These are phyloP conservation scores for Penicilliopsis zonata DNA, from an alignment of 495 filamentous ascomycete species.

Conservation along the genomic window DNA sequence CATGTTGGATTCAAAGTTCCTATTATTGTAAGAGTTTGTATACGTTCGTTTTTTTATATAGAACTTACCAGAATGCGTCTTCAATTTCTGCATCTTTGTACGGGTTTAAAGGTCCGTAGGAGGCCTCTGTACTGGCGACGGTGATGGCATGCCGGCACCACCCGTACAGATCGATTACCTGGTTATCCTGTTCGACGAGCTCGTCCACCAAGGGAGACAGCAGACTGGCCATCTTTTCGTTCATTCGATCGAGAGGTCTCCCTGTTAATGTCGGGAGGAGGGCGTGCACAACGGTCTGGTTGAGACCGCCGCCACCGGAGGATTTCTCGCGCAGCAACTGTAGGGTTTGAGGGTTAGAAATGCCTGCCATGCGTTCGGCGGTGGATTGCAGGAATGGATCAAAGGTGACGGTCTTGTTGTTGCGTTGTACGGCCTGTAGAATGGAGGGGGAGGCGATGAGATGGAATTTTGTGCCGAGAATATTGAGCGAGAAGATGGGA, in stretches of 20 bases:
- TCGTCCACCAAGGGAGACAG: slow-evolving; percentile 10
- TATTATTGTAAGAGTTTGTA: slow-evolving; percentile 5
- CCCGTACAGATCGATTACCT: slow-evolving; percentile 12
- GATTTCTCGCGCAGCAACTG: slow-evolving; percentile 9
- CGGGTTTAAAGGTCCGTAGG: slow-evolving; percentile 39
- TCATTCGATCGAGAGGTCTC: slow-evolving; percentile 15
- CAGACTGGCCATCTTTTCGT: slow-evolving; percentile 11
- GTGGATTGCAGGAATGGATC: slow-evolving; percentile 16
- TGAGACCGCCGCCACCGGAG: slow-evolving; percentile 11
- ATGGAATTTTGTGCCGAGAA: slow-evolving; percentile 31
- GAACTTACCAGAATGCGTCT: slow-evolving; percentile 33
- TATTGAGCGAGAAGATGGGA: slow-evolving; percentile 31
- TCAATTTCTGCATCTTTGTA: slow-evolving; percentile 23
- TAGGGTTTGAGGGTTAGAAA: slow-evolving; percentile 5
- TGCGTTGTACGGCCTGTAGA: slow-evolving; percentile 29
- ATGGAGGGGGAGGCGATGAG: slow-evolving; percentile 28
- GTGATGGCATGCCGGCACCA: slow-evolving; percentile 36
- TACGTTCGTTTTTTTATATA: not conserved
- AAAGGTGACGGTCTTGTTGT: slow-evolving; percentile 27
- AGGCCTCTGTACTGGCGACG: slow-evolving; percentile 32
- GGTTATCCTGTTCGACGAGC: not conserved
- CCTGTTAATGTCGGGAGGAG: slow-evolving; percentile 17
- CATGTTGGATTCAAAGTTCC: slow-evolving; percentile 32
- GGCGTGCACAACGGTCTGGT: slow-evolving; percentile 6
- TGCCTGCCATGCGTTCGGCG: slow-evolving; percentile 10